These are phyloP conservation scores for Hypoxylon sp. DNA, from an alignment of 2,329 filamentous ascomycete genomes.

Conservation along the genomic window DNA sequence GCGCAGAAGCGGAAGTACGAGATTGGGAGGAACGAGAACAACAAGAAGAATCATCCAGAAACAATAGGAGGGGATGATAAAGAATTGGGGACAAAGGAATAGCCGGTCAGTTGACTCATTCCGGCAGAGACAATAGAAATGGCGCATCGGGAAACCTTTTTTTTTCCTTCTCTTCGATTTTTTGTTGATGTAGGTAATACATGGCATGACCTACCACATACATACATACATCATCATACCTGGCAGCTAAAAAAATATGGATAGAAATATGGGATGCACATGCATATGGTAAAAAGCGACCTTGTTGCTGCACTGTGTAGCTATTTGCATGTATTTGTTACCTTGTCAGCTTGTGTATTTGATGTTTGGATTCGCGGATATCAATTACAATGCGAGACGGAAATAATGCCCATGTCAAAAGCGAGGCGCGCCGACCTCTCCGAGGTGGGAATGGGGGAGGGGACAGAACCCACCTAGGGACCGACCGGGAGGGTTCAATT, in stretches of 20 bases:
- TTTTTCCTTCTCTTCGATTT: neutral
- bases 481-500: slow-evolving; percentile 28
- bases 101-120: slow-evolving; percentile 38
- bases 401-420: slow-evolving; percentile 30
- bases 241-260: neutral
- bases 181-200: neutral
- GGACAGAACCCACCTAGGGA: neutral
- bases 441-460: slow-evolving; percentile 16
- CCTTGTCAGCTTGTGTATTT: no score
- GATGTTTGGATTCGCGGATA: no score
- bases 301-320: slow-evolving; percentile 5
- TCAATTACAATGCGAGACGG: slow-evolving; percentile 14
- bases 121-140: slow-evolving; percentile 32
- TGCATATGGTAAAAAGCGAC: slow-evolving; percentile 4
- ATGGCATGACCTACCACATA: no score
- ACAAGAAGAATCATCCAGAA: slow-evolving; percentile 27
- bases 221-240: no score
- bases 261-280: slow-evolving; percentile 1
- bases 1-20: slow-evolving; percentile 37
- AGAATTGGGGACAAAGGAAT: slow-evolving; percentile 30
- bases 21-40: slow-evolving; percentile 2
- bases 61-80: slow-evolving; percentile 23
- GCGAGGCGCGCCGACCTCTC: slow-evolving; percentile 35
- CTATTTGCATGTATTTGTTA: neutral
- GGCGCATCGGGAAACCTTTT: slow-evolving; percentile 26